A percentile compares a stretch with the other conserved stretches of the same genome.
These are phyloP conservation scores for Niebla homalea DNA, from an alignment of 495 filamentous ascomycete genomes.

Conservation along the genomic window DNA sequence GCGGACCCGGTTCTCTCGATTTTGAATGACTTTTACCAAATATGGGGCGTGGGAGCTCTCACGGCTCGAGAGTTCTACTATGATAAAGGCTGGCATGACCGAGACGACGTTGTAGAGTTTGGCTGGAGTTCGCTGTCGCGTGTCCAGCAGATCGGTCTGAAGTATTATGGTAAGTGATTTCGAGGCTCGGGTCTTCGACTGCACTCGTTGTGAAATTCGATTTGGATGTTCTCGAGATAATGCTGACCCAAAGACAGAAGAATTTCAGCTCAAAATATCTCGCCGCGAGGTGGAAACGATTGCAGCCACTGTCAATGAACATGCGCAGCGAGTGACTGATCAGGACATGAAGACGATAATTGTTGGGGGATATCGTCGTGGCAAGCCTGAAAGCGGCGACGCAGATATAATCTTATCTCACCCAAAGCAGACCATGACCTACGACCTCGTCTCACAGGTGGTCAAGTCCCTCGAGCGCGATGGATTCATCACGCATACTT, in stretches of 20 bases:
- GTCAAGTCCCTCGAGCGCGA: constrained; percentile 54
- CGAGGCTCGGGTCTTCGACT: constrained; percentile 22
- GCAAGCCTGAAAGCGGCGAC: constrained; percentile 61
- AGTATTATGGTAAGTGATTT: constrained; percentile 49
- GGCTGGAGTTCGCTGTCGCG: constrained; percentile 65
- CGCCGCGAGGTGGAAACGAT: constrained; percentile 64
- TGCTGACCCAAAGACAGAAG: constrained; percentile 19
- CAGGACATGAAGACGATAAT: constrained; percentile 55
- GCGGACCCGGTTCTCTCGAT: constrained; percentile 47
- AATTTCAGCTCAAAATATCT: constrained; percentile 60
- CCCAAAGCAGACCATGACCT: constrained; percentile 51
- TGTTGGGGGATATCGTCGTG: constrained; percentile 75
- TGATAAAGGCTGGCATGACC: constrained; percentile 53
- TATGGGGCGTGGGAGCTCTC: constrained; percentile 81
- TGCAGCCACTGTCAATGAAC: constrained; percentile 39
- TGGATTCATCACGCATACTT: constrained; percentile 69
- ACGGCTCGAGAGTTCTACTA: constrained; percentile 79
- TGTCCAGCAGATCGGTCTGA: constrained; percentile 89
- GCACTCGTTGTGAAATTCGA: too few species aligned
- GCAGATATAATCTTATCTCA: constrained; percentile 82
- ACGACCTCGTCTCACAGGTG: constrained; percentile 50
- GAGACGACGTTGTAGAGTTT: constrained; percentile 75
- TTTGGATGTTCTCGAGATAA: too few species aligned
- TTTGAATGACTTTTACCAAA: constrained; percentile 58
- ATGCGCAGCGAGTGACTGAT: constrained; percentile 42